Base-by-base conservation (phyloP, 176 grass and related monocot species). In the Phragmites australis region DNA sequence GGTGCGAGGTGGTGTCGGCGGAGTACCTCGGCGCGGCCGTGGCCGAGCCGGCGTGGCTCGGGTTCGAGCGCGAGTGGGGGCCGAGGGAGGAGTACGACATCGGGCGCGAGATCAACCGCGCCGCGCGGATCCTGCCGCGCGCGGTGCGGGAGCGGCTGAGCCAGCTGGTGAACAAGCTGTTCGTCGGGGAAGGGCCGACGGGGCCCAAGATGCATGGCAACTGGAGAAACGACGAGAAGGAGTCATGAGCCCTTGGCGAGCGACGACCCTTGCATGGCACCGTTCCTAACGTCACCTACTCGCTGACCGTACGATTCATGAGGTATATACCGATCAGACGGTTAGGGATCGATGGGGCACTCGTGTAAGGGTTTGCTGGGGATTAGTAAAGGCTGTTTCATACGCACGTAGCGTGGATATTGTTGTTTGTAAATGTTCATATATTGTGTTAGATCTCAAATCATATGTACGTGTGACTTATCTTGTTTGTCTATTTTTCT, bases 71-170 rank as follows among this genome's bases (percentile, higher is more conserved):
- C 40, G 86, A 74, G 54, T 98, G 95, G 95, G 95, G 95, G 4
- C 95, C 95, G 11, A 94, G 84, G 83, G 87, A 82, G 52, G 93
- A 74, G 41, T 98, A 98, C 39, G 84, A 94, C 76, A 85, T 87
- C 22, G 88, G 80, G 6, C 74, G 86, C 6, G 90, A 93, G 83
- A 85, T 98, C 65, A 85, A 86, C 53, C 89, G 86, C 13, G 92
- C 61, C 6, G 82, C 82, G 9, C 87, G 56, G 87, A 6, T 89
- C 40, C 82, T 98, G 77, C 96, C 92, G 10, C 85, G 76, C 3
- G 30, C 23, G 9, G 15, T 51, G 37, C 82, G 79, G 84, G 70
- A 84, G 46, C 71, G 31, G 74, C 65, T 98, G 10, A 42, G 64
- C 27, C 67, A 83, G 77, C 22, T 93, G 42, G 80, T 98, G 31